Evolutionary conservation across 2,329 filamentous ascomycete species (phyloP).

Genomic region (Beauveria australis): DNA sequence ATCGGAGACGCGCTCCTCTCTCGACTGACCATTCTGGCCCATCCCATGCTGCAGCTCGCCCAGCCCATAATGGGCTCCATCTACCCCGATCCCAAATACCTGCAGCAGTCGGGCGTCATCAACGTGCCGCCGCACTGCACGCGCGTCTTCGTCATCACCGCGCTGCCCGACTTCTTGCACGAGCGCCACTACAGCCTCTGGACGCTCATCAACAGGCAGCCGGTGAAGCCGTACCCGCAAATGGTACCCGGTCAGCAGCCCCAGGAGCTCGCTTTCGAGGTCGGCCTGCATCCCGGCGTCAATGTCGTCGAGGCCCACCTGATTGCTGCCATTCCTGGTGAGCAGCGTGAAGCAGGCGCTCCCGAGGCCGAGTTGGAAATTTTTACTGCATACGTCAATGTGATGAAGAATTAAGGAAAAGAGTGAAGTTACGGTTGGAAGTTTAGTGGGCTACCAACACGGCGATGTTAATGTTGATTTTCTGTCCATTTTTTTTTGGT

Average conservation of each 20-base stretch:
- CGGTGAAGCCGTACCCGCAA: constrained; percentile 39
- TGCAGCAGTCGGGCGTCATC: constrained; percentile 65
- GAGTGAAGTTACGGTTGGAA: neutral
- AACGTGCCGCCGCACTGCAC: constrained; percentile 60
- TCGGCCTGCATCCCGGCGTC: constrained; percentile 60
- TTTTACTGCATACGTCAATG: constrained; percentile 65
- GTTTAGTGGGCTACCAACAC: neutral
- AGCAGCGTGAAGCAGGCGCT: constrained; percentile 46
- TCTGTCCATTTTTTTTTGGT: neutral
- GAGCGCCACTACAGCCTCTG: constrained; percentile 69
- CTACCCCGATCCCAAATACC: constrained; percentile 54
- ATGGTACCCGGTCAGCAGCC: constrained; percentile 49
- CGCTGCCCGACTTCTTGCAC: constrained; percentile 54
- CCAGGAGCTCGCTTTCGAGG: constrained; percentile 65
- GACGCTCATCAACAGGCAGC: constrained; percentile 59
- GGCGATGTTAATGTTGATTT: neutral
- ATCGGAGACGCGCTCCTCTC: constrained; percentile 57
- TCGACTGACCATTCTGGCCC: constrained; percentile 57
- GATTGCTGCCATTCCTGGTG: constrained; percentile 59
- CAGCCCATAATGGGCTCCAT: constrained; percentile 57
- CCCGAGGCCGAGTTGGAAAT: constrained; percentile 69
- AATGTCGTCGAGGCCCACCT: constrained; percentile 75
- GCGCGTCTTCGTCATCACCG: constrained; percentile 62
- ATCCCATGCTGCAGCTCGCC: constrained; percentile 55
- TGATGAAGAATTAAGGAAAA: constrained; percentile 40